phyloP scores from a whole-genome alignment of 1,284 basidiomycete genomes.

The Flammula alnicola region DNA sequence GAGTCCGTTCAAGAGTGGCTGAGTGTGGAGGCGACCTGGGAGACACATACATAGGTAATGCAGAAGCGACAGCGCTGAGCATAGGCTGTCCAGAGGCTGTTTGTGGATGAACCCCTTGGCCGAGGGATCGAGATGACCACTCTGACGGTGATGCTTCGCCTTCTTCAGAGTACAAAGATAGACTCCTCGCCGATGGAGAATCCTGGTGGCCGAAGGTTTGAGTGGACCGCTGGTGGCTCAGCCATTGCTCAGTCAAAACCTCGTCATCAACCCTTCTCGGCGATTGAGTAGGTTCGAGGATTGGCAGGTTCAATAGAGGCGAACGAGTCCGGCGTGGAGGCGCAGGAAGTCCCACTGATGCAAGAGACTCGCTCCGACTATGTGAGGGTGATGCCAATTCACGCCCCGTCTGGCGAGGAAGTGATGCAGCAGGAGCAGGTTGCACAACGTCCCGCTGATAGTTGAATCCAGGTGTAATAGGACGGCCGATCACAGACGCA shows the following conservation, averaged over 20 bases:
- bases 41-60: no score
- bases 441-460: constrained; percentile 35
- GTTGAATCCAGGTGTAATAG: constrained; percentile 40
- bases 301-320: constrained; percentile 19
- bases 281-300: constrained; percentile 5
- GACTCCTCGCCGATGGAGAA: constrained; percentile 9
- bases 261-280: background rate
- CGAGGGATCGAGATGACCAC: no score
- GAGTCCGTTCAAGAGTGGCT: no score
- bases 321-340: constrained; percentile 35
- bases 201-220: constrained; percentile 22
- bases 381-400: constrained; percentile 11
- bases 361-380: constrained; percentile 15
- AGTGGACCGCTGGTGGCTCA: constrained; percentile 21
- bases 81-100: no score
- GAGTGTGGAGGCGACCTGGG: no score
- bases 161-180: constrained; percentile 21
- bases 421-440: constrained; percentile 24
- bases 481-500: constrained; percentile 34
- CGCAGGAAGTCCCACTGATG: constrained; percentile 21
- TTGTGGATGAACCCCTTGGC: no score
- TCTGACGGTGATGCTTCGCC: background rate
- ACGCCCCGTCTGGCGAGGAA: constrained; percentile 19
- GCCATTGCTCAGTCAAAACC: constrained; percentile 7
- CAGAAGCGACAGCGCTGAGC: no score